Conservation (phyloP, 805 yeast genomes). For the Suhomyces sp. region DNA sequence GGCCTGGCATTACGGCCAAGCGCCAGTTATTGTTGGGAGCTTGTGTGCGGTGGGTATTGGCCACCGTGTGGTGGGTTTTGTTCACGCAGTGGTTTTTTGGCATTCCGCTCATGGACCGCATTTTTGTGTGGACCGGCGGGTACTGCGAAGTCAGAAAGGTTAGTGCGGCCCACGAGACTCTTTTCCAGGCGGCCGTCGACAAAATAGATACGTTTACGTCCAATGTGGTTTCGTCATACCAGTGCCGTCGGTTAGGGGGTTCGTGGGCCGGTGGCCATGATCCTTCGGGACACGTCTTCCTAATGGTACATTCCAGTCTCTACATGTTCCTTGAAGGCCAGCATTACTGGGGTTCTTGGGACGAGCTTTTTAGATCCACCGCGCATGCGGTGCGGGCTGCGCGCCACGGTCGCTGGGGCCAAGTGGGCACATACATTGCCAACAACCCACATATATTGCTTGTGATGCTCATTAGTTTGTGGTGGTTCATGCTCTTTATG, state of each 20-base stretch:
- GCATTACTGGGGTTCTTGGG: slow-evolving; percentile 36
- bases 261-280: slow-evolving; percentile 88
- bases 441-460: slow-evolving; percentile 27
- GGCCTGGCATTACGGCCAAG: slow-evolving; percentile 1
- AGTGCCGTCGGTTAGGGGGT: slow-evolving; percentile 48
- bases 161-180: slow-evolving; percentile 1
- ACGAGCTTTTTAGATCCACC: slow-evolving; percentile 10
- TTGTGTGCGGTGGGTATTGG: slow-evolving; percentile 44
- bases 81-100: slow-evolving; percentile 90
- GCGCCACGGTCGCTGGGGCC: not conserved
- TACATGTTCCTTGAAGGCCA: slow-evolving; percentile 64
- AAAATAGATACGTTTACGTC: not conserved
- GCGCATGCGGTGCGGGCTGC: not conserved
- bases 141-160: slow-evolving; percentile 44
- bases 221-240: slow-evolving; percentile 26
- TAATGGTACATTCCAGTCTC: slow-evolving; percentile 64
- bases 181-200: slow-evolving; percentile 10
- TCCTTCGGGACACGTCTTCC: slow-evolving; percentile 90
- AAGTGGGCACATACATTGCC: slow-evolving; percentile 9
- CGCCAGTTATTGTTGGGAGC: slow-evolving; percentile 13
- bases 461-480: slow-evolving; percentile 39
- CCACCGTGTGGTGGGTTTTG: slow-evolving; percentile 78
- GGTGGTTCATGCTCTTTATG: slow-evolving; percentile 87
- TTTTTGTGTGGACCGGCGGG: slow-evolving; percentile 83
- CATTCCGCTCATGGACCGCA: slow-evolving; percentile 81